Base-by-base conservation (phyloP, 1,284 basidiomycete species). In the Anthracocystis walkeri region DNA sequence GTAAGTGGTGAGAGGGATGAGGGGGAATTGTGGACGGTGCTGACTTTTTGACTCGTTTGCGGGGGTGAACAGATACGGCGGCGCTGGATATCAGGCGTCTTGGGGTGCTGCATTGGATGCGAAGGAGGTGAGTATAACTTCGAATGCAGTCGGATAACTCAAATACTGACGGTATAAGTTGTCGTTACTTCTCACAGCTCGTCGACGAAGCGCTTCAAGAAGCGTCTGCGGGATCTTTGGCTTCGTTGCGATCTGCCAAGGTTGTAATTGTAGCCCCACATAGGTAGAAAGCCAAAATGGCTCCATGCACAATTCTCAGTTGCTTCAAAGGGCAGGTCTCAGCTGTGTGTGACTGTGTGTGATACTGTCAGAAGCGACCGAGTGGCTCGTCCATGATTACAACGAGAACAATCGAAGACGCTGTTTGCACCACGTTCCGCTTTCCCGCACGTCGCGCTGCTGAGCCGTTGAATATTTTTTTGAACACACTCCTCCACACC, bases 41-140 rank as follows among this genome's bases (percentile, higher is more conserved):
- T 46, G 31, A 52, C n/a, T 8, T 46, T 56, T 23, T 11, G 35
- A 38, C 14, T 38, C 29, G 10, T 20, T 31, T 20, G 23, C 0
- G 20, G 29, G 31, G 20, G n/a, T 12, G 29, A 27, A 57, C 49
- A 71, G 69, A 0, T 75, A 67, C 41, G 78, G 78, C 27, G 79
- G 79, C 7, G 58, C 60, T 2, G 80, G 80, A 0, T 82, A 82
- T n/a, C 80, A 82, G 58, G 67, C 70, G 25, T 78, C 75, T 27
- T 80, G 79, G 80, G 80, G 80, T 33, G 79, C 77, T 10, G 80
- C 79, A 14, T 45, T 75, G 14, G 69, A 80, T 5, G 66, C 60
- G 0, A 72, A 76, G 33, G 18, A 65, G 53, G 68, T 75, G 49
- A 49, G 66, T 66, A 14, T 21, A 2, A 6, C 4, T 27, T 3